Percentiles rank a stretch among this genome's conserved stretches.
Conservation (phyloP, 1,139 yeast genomes). For the Kodamaea suecica region DNA sequence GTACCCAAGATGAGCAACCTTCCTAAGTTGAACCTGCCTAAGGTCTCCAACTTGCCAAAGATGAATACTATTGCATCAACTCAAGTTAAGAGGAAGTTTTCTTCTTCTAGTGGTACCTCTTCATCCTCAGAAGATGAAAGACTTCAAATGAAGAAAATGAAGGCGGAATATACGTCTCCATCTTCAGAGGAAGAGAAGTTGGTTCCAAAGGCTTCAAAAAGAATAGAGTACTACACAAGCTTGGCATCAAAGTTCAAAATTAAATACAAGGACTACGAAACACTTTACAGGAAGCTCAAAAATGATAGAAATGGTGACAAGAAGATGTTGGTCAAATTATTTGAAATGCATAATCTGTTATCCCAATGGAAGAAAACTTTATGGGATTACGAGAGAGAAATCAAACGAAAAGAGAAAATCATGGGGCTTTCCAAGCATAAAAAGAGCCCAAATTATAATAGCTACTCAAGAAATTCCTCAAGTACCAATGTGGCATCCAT, state of each 20-base stretch:
- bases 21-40: constrained; percentile 1
- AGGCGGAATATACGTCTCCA: constrained; percentile 18
- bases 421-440: constrained; percentile 38
- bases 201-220: constrained; percentile 15
- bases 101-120: constrained; percentile 15
- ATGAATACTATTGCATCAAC: background rate
- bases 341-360: constrained; percentile 23
- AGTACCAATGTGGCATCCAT: no score
- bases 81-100: constrained; percentile 14
- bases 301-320: constrained; percentile 16
- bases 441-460: constrained; percentile 13
- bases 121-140: constrained; percentile 22
- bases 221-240: constrained; percentile 24
- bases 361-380: constrained; percentile 27
- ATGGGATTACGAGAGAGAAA: constrained; percentile 34
- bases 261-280: constrained; percentile 40
- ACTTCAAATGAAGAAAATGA: constrained; percentile 12
- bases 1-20: background rate
- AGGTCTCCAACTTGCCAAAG: background rate
- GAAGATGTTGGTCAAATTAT: constrained; percentile 20
- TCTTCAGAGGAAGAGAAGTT: constrained; percentile 16
- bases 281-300: constrained; percentile 24
- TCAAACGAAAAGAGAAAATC: constrained; percentile 29
- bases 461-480: constrained; percentile 6
- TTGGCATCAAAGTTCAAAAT: constrained; percentile 36